Conservation (phyloP, 202 grass and related monocot genomes). For the Sporobolus alterniflorus region DNA sequence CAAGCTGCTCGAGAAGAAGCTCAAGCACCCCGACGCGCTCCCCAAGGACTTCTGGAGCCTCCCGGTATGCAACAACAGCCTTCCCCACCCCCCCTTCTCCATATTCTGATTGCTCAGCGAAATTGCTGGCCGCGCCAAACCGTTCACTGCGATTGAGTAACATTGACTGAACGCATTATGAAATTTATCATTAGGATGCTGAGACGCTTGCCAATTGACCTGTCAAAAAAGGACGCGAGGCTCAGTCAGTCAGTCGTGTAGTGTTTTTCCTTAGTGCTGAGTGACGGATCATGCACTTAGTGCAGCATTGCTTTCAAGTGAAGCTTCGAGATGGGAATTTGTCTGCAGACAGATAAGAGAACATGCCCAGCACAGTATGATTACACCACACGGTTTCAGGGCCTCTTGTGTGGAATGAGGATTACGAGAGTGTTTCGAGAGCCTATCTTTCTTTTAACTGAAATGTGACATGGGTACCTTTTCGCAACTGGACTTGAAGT, state of each 20-base stretch:
- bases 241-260: not conserved
- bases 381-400: not conserved
- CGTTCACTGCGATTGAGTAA: not conserved
- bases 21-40: constrained; percentile 29
- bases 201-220: not conserved
- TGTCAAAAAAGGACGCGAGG: not conserved
- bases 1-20: constrained; percentile 58
- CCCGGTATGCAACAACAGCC: constrained; percentile 42
- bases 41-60: constrained; percentile 56
- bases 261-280: not conserved
- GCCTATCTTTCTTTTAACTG: not conserved
- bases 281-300: not conserved
- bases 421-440: not conserved
- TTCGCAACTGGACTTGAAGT: not conserved
- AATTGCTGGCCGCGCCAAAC: no score
- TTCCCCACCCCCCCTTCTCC: not conserved
- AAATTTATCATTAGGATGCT: not conserved
- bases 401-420: not conserved
- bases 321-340: not conserved
- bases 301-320: constrained; percentile 38
- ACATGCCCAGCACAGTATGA: not conserved
- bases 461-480: not conserved
- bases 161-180: not conserved
- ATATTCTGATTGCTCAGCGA: no score
- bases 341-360: not conserved